Evolutionary conservation across 176 grass and related monocot genomes (phyloP).

Genomic region (Rhynchospora breviuscula): DNA sequence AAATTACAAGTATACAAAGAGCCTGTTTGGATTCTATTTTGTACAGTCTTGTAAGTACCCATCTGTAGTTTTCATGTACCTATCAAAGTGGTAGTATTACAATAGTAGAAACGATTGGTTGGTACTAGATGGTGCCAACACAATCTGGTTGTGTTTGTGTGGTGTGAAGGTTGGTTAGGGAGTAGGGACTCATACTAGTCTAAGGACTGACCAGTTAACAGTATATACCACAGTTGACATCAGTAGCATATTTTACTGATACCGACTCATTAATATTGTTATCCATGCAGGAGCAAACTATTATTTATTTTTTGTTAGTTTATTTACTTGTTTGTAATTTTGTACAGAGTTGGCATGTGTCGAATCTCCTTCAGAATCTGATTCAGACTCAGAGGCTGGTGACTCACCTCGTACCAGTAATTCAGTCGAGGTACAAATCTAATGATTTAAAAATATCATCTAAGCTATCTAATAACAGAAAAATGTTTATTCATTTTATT

Average conservation of each 20-base stretch:
- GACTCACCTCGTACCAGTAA: constrained; percentile 19
- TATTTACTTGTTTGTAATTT: neutral
- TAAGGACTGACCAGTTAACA: neutral
- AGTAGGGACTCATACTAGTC: too few relatives aligned
- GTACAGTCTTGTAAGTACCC: neutral
- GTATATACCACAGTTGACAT: constrained; percentile 1
- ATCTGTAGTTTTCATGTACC: constrained; percentile 2
- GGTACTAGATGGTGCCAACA: constrained; percentile 30
- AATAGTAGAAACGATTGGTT: neutral
- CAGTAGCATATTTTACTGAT: neutral
- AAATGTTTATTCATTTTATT: constrained; percentile 1
- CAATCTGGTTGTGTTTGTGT: neutral
- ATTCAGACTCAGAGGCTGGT: constrained; percentile 16
- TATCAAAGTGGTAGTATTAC: neutral
- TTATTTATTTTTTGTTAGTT: neutral
- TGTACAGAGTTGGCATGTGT: constrained; percentile 25
- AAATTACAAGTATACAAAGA: neutral
- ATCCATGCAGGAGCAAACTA: neutral
- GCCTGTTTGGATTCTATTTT: neutral
- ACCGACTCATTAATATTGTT: neutral
- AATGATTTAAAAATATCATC: neutral
- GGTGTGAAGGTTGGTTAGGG: neutral
- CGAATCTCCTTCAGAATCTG: constrained; percentile 40
- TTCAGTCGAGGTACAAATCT: constrained; percentile 44
- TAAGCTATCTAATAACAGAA: neutral